Evolutionary conservation across 2,329 filamentous ascomycete species (phyloP).

Genomic region (Calonectria henricotiae): DNA sequence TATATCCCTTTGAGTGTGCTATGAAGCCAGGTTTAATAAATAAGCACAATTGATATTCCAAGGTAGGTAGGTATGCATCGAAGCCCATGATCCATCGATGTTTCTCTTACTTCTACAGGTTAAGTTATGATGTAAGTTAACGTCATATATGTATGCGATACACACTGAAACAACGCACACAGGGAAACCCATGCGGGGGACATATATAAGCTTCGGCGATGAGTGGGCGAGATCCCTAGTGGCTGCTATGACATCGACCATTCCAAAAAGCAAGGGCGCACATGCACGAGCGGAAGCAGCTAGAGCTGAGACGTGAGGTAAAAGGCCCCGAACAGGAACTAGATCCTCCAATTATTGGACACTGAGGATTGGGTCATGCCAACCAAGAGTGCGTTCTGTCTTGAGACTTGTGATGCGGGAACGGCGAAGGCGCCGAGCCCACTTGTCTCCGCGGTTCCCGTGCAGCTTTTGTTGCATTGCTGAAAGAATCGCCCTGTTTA

Average conservation of each 20-base stretch:
- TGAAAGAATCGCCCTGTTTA: too few species aligned
- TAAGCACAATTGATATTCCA: too few species aligned
- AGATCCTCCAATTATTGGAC: background rate
- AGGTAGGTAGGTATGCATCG: too few species aligned
- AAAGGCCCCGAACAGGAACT: background rate
- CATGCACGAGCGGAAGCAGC: constrained; percentile 20
- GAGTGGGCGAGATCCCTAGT: constrained; percentile 20
- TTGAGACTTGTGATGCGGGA: constrained; percentile 7
- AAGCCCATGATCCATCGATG: too few species aligned
- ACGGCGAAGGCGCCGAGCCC: constrained; percentile 35
- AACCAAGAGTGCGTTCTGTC: constrained; percentile 22
- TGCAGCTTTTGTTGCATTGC: too few species aligned
- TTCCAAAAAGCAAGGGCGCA: constrained; percentile 20
- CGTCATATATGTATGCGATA: too few species aligned
- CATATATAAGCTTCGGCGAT: constrained; percentile 22
- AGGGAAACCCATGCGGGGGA: background rate
- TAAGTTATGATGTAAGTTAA: too few species aligned
- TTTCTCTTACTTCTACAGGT: too few species aligned
- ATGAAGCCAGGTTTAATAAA: too few species aligned
- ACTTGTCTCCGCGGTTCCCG: background rate
- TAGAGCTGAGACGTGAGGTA: background rate
- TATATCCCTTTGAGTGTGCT: too few species aligned
- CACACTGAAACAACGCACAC: too few species aligned
- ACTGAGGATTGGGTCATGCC: constrained; percentile 10
- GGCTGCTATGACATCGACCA: constrained; percentile 21